Percentiles rank a stretch among this genome's conserved stretches.
These are phyloP conservation scores for Fallopia convolvulus DNA, from an alignment of 148 eudicot species.

Conservation along the genomic window DNA sequence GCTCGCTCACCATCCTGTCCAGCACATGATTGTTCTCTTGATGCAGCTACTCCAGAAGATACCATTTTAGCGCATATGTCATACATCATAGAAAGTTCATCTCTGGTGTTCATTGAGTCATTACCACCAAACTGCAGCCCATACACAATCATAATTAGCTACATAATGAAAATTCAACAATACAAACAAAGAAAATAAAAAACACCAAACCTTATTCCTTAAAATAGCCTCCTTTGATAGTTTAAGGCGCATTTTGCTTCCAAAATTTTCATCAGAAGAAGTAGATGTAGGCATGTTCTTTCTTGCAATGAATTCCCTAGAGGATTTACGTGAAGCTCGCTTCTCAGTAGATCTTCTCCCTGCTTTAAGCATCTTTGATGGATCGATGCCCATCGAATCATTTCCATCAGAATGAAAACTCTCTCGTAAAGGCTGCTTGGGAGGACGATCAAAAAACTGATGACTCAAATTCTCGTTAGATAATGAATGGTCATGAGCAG, in stretches of 20 bases:
- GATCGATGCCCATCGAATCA: conserved; percentile 17
- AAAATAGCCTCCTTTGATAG: conserved; percentile 25
- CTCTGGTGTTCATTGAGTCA: conserved; percentile 26
- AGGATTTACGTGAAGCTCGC: conserved; percentile 34
- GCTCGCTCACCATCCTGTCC: conserved; percentile 22
- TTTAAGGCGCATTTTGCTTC: conserved; percentile 14
- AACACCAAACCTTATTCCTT: conserved; percentile 41
- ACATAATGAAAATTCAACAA: not conserved
- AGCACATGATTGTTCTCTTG: conserved; percentile 25
- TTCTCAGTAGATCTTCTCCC: conserved; percentile 42
- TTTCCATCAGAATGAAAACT: conserved; percentile 18
- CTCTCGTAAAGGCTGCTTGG: conserved; percentile 25
- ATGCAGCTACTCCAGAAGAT: conserved; percentile 27
- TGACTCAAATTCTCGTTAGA: conserved; percentile 17
- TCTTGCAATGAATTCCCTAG: conserved; percentile 27
- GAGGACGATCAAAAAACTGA: conserved; percentile 18
- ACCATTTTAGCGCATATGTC: conserved; percentile 17
- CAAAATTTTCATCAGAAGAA: conserved; percentile 26
- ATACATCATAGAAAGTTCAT: conserved; percentile 23
- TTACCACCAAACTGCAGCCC: conserved; percentile 39
- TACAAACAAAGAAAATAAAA: not conserved
- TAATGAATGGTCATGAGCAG: conserved; percentile 20
- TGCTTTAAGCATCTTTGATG: conserved; percentile 21
- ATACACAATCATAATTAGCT: conserved; percentile 12
- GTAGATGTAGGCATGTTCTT: conserved; percentile 23